A percentile compares a stretch with the other conserved stretches of the same genome.
These are phyloP conservation scores for Podospora australis DNA, from an alignment of 495 filamentous ascomycete species.

Conservation along the genomic window DNA sequence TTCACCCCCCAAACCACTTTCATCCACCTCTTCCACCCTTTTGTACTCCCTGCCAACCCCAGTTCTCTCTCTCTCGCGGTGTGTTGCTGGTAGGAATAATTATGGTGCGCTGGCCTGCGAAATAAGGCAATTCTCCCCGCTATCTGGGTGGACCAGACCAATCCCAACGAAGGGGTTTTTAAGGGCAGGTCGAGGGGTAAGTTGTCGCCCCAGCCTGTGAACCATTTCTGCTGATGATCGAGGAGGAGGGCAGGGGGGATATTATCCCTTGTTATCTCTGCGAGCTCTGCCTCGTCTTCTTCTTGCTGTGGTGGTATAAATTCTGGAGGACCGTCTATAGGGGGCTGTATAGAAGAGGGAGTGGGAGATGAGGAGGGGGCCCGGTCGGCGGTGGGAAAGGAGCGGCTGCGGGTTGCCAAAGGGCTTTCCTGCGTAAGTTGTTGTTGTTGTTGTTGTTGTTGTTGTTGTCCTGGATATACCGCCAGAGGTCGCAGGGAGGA, in stretches of 20 bases:
- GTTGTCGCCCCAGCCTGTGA: conserved; percentile 85
- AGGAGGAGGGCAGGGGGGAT: conserved; percentile 54
- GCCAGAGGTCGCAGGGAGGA: not conserved
- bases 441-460: not conserved
- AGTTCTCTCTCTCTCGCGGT: no score
- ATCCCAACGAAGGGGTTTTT: conserved; percentile 81
- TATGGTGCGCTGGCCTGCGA: conserved; percentile 46
- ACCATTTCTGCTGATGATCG: conserved; percentile 86
- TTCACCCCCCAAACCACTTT: conserved; percentile 77
- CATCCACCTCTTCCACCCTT: conserved; percentile 56
- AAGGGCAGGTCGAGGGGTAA: conserved; percentile 32
- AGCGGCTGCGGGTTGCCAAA: conserved; percentile 5
- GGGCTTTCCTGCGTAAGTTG: conserved; percentile 12
- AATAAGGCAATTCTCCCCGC: conserved; percentile 73
- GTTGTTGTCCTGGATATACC: conserved; percentile 15
- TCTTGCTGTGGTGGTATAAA: conserved; percentile 1
- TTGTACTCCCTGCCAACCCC: conserved; percentile 26
- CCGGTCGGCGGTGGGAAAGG: not conserved
- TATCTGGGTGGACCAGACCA: conserved; percentile 88
- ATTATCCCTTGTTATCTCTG: not conserved
- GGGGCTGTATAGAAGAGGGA: no score
- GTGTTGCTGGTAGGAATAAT: no score
- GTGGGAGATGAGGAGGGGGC: no score
- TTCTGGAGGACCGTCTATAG: no score
- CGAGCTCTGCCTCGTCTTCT: not conserved